phyloP scores from a whole-genome alignment of 306 rosid genomes.

The Acacia confusa region DNA sequence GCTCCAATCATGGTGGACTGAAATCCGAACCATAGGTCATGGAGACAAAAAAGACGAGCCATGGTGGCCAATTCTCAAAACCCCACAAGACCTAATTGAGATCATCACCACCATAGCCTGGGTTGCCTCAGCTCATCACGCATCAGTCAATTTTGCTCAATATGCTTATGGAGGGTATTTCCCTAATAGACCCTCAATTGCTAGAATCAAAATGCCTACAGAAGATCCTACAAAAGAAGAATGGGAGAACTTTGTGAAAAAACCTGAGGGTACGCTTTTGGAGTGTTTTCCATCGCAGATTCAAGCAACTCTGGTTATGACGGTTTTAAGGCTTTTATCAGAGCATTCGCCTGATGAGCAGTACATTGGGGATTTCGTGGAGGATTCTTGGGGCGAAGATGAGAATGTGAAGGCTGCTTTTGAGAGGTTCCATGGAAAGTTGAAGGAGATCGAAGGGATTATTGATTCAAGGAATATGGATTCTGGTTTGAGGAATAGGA shows the following conservation, averaged over 20 bases:
- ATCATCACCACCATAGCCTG: conserved; percentile 1
- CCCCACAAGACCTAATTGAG: conserved; percentile 1
- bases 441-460: conserved; percentile 11
- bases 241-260: background rate
- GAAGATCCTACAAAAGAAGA: conserved; percentile 13
- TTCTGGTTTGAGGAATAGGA: background rate
- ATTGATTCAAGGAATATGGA: background rate
- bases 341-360: conserved; percentile 7
- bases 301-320: conserved; percentile 10
- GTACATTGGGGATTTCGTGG: background rate
- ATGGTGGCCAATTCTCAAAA: conserved; percentile 24
- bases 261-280: background rate
- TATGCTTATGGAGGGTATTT: conserved; percentile 14
- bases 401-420: background rate
- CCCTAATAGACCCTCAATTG: conserved; percentile 21
- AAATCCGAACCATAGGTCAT: conserved; percentile 11
- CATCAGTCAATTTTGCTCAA: conserved; percentile 13
- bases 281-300: conserved; percentile 24
- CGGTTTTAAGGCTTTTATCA: background rate
- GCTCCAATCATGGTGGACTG: conserved; percentile 29
- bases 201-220: conserved; percentile 5
- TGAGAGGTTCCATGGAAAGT: background rate
- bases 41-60: conserved; percentile 19
- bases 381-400: conserved; percentile 6
- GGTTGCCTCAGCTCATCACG: conserved; percentile 9